Evolutionary conservation across 345 rosid genomes (phyloP).

Genomic region (Psidium friedrichsthalianum): DNA sequence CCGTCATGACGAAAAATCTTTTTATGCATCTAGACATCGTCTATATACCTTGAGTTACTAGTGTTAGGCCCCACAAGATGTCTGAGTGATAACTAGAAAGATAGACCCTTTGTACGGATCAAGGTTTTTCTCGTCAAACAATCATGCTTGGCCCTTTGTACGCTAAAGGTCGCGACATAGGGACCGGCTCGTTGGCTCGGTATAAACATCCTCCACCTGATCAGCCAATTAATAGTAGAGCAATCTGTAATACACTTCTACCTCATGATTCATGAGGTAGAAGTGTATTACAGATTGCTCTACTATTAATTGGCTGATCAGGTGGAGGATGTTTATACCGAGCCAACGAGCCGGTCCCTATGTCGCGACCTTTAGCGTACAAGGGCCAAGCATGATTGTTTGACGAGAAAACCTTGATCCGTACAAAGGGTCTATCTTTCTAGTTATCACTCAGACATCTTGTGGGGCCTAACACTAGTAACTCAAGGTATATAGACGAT

Average conservation of each 20-base stretch:
- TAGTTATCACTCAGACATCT: background rate
- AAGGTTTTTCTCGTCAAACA: background rate
- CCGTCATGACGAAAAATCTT: background rate
- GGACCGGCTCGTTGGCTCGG: rapidly evolving
- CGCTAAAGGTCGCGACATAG: background rate
- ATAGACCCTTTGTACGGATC: background rate
- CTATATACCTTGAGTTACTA: background rate
- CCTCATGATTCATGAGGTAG: background rate
- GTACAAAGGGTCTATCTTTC: background rate
- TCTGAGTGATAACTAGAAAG: background rate
- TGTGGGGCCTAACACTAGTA: background rate
- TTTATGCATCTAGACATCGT: background rate
- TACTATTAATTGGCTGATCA: background rate
- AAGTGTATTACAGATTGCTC: background rate
- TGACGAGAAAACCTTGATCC: background rate
- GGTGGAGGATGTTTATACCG: background rate
- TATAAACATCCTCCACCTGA: background rate
- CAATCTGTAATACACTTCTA: background rate
- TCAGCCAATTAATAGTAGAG: background rate
- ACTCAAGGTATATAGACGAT: background rate
- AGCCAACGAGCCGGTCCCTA: rapidly evolving
- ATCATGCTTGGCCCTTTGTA: background rate
- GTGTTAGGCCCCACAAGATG: background rate
- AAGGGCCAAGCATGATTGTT: background rate
- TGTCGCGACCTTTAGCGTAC: background rate